These are phyloP conservation scores for Blastocystis sp. DNA, from an alignment of 352 stramenopile species.

Conservation along the genomic window DNA sequence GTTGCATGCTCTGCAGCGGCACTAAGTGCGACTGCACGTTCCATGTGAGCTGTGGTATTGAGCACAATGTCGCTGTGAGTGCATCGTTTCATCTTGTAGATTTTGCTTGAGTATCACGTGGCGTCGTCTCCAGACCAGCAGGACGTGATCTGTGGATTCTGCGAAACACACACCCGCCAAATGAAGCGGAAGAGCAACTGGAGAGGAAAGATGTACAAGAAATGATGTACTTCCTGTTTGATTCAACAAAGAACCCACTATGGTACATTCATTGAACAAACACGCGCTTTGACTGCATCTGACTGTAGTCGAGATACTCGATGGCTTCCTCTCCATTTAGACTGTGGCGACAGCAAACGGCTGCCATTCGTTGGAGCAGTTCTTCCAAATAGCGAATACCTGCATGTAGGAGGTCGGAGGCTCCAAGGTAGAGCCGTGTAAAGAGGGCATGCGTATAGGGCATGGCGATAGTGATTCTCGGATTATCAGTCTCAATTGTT, in stretches of 20 bases:
- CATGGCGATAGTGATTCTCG: not conserved
- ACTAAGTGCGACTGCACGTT: constrained; percentile 47
- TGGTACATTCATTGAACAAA: constrained; percentile 19
- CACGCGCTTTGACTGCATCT: constrained; percentile 13
- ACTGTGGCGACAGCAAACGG: not conserved
- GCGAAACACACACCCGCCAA: constrained; percentile 23
- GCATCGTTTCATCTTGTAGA: not conserved
- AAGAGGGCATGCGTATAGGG: not conserved
- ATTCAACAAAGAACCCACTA: not conserved
- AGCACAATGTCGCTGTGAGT: constrained; percentile 4
- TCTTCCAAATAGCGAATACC: not conserved
- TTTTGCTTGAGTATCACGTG: constrained; percentile 43
- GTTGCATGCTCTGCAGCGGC: constrained; percentile 49
- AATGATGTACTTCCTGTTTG: constrained; percentile 27
- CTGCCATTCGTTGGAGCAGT: not conserved
- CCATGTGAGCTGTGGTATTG: constrained; percentile 54
- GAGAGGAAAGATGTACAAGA: constrained; percentile 28
- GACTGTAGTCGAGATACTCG: constrained; percentile 3
- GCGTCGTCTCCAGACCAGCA: constrained; percentile 26
- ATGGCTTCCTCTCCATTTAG: not conserved
- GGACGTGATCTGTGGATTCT: constrained; percentile 52
- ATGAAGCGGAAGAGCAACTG: constrained; percentile 33
- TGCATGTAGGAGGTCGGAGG: not conserved
- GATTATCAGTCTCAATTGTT: not conserved
- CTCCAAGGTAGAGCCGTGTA: not conserved